Conservation (phyloP, 441 rosid genomes). For the Gossypium gossypioides region DNA sequence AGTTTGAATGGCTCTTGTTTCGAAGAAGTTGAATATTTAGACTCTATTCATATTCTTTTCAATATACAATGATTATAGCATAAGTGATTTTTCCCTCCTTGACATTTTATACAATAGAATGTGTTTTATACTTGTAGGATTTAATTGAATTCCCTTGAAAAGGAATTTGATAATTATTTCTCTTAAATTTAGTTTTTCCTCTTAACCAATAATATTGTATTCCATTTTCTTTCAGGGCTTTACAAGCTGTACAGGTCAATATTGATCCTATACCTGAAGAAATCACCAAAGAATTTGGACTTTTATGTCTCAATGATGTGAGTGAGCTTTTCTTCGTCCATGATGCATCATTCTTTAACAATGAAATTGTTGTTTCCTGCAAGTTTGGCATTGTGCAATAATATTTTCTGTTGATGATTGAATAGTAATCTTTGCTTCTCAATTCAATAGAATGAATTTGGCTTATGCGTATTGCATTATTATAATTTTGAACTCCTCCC, state of each 20-base stretch:
- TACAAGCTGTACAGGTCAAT: constrained; percentile 42
- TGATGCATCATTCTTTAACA: background rate
- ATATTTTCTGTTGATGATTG: background rate
- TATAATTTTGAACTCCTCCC: background rate
- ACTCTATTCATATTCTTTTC: background rate
- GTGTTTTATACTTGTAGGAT: constrained; percentile 11
- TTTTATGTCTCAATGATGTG: constrained; percentile 61
- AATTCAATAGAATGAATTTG: background rate
- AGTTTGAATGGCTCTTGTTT: background rate
- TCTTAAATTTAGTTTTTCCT: background rate
- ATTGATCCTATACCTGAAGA: constrained; percentile 78
- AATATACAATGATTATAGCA: background rate
- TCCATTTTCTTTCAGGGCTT: constrained; percentile 40
- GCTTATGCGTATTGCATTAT: background rate
- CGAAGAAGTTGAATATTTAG: background rate
- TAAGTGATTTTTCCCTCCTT: background rate
- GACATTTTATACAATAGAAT: background rate
- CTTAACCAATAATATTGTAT: background rate
- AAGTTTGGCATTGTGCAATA: constrained; percentile 1
- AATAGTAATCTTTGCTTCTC: constrained; percentile 3
- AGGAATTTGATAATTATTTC: background rate
- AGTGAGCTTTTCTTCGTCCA: constrained; percentile 26
- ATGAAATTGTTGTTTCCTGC: background rate
- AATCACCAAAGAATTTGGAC: constrained; percentile 54
- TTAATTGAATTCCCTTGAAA: background rate